Base-by-base conservation (phyloP, 108 stramenopile genomes). In the Aurantiochytrium sp. region DNA sequence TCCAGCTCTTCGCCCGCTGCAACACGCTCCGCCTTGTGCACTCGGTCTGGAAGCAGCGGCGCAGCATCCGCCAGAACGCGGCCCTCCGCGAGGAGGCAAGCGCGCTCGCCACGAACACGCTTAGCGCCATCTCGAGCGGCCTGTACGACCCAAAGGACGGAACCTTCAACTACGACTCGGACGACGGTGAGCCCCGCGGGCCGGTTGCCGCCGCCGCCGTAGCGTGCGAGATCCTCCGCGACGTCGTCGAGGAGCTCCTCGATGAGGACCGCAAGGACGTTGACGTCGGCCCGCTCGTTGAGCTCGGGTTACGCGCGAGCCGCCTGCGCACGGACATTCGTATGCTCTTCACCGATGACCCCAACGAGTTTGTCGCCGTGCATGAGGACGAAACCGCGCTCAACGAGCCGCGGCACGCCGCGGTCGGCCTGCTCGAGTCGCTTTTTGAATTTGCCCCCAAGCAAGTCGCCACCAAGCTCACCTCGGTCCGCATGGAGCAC, bases 341-440 rank as follows among this genome's bases (percentile, higher is more conserved):
- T 12, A n/a, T n/a, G 42, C 73, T 81, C 42, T 81, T 81, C 45
- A 41, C 21, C 27, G 73, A 81, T 6, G 73, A 81, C 3, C 73
- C 73, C 73, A 81, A 81, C 24, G 73, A 81, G 24, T 81, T 81
- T 42, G 73, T 81, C 12, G 73, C 73, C 17, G 39, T 81, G 42
- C 73, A 81, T 24, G 73, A 81, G 2, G 73, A 81, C 2, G 73
- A 81, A 42, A 81, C 42, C 12, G 73, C 39, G 45, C n/a, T 48
- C n/a, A 81, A 81, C 45, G 39, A 48, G 27, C 73, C 73, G 19
- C 21, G 73, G 1, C 73, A 81, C 12, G 39, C 73, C 21, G 73
- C 73, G 15, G 73, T 48, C 42, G 73, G 45, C 39, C 39, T 81
- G 36, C 42, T 81, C n/a, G 45, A 48, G 45, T 41, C 73, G 21